Conservation (phyloP, 2,329 filamentous ascomycete genomes). For the Diaporthe longicolla region DNA sequence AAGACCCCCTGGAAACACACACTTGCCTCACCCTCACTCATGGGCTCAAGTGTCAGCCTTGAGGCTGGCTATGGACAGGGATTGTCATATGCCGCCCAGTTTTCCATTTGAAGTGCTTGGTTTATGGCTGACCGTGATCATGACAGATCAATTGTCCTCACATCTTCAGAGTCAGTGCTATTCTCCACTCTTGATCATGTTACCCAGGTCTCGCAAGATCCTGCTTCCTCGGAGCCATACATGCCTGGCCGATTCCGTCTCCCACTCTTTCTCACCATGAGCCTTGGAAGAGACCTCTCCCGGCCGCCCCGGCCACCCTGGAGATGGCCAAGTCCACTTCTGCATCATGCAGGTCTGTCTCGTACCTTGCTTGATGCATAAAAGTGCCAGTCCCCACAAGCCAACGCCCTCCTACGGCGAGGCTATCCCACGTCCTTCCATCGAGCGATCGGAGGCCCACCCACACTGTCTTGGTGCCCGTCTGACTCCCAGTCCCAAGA, state of each 20-base stretch:
- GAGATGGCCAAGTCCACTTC: conserved; percentile 8
- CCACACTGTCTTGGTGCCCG: background rate
- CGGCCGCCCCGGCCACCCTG: background rate
- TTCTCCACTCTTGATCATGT: background rate
- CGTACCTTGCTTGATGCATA: conserved; percentile 23
- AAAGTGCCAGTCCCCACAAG: background rate
- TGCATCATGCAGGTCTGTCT: conserved; percentile 21
- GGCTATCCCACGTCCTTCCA: background rate
- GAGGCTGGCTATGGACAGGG: background rate
- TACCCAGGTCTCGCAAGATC: too few relatives aligned
- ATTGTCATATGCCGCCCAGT: background rate
- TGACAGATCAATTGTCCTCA: conserved; percentile 16
- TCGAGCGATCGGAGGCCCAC: conserved; percentile 5
- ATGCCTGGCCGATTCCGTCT: background rate
- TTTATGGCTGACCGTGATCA: background rate
- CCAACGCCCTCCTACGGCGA: background rate
- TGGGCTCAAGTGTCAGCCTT: background rate
- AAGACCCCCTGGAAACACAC: background rate
- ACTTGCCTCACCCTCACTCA: background rate
- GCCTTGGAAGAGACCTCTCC: background rate
- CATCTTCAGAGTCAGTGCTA: conserved; percentile 19
- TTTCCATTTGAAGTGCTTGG: background rate
- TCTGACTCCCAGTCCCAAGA: background rate
- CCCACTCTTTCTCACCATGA: background rate
- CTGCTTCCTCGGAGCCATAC: background rate